Base-by-base conservation (phyloP, 2,329 filamentous ascomycete species). In the Alternaria sp. region DNA sequence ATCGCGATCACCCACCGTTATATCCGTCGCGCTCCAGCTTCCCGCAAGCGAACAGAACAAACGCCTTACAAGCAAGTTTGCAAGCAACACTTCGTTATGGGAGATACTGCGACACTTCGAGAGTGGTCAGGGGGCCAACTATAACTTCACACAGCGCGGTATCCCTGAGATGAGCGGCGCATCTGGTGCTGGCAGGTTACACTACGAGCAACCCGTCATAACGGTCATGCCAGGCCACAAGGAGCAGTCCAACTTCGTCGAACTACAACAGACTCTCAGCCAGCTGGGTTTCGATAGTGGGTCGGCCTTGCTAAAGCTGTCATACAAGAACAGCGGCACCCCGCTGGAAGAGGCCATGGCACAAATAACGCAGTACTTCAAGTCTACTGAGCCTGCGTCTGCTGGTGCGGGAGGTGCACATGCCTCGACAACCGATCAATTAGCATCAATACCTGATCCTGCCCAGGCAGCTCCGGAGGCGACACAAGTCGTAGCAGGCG, bases 71-170 rank as follows among this genome's bases (percentile, higher is more conserved):
- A 90, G 95, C 75, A 97, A 95, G 75, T 93, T 98, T 63, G 89
- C 94, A 1, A 97, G 92, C 78, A 91, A 92, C 67, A 92, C 92
- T 36, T 92, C 93, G 18, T 77, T 99, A 79, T 99, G 95, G 95
- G 87, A 93, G 68, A 84, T 98, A 28, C 77, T 99, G 58, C 90
- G 95, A 61, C 92, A 95, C 74, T 97, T 98, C 67, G 95, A 99
- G 80, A 90, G 90, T 65, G 70, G 65, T 3, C 48, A 73, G 51
- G 71, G 67, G 16, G 52, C 68, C 48, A 75, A 87, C 83, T 77
- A 82, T 63, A 97, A 97, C 76, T 87, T 99, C 69, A 98, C 95
- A 0, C 93, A 90, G 14, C 85, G 94, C 62, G 93, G 90, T 3
- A 85, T 91, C n/a, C 90, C 93, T 0, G 85, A 87, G 62, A 86